Evolutionary conservation across 805 yeast species (phyloP).

Genomic region (Kazachstania kunashirensis): DNA sequence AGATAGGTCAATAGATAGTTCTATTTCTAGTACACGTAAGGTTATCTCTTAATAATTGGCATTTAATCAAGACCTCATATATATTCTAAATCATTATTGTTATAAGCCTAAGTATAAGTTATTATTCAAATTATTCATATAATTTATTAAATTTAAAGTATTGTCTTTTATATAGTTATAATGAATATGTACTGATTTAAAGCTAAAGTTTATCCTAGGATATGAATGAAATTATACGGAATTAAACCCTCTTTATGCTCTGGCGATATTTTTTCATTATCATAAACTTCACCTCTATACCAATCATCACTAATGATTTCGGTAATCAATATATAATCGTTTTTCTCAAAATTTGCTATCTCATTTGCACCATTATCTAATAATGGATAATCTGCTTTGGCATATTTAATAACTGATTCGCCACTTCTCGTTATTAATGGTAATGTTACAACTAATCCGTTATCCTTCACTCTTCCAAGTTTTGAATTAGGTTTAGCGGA

Average conservation of each 20-base stretch:
- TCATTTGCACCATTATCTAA: constrained; percentile 24
- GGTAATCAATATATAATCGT: constrained; percentile 25
- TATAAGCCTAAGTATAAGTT: no score
- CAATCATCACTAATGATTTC: constrained; percentile 26
- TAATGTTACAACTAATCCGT: constrained; percentile 26
- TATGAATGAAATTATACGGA: constrained; percentile 21
- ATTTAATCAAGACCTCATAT: no score
- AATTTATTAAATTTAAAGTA: no score
- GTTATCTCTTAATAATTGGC: no score
- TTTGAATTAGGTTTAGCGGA: constrained; percentile 13
- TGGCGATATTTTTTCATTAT: constrained; percentile 15
- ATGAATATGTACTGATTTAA: no score
- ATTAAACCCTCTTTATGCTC: constrained; percentile 19
- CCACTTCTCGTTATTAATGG: constrained; percentile 23
- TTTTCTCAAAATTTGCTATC: constrained; percentile 23
- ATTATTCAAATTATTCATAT: no score
- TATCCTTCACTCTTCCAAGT: constrained; percentile 22
- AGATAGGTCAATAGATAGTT: not conserved
- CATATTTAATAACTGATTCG: constrained; percentile 22
- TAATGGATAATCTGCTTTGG: constrained; percentile 26
- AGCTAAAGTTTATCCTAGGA: constrained; percentile 3
- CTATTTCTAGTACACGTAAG: no score
- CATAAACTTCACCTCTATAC: constrained; percentile 29
- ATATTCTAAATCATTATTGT: no score
- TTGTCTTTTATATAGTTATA: no score